Conservation (phyloP, 768 basidiomycete genomes). For the Suillus sp. region DNA sequence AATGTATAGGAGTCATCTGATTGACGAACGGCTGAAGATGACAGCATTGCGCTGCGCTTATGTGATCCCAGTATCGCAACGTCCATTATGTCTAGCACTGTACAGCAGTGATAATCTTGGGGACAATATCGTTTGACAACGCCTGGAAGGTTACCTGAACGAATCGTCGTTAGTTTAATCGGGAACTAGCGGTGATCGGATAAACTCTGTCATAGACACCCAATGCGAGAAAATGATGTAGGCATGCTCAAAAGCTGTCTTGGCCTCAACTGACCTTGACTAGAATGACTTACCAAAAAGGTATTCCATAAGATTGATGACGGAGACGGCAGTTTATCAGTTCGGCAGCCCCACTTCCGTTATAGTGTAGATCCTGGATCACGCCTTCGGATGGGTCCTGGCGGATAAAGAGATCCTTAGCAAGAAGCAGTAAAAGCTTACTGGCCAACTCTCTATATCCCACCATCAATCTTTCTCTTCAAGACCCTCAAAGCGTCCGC, state of each 20-base stretch:
- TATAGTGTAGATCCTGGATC: neutral
- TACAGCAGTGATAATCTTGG: neutral
- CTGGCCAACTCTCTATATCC: slow-evolving; percentile 17
- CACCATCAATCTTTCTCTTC: slow-evolving; percentile 6
- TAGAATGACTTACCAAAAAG: slow-evolving; percentile 15
- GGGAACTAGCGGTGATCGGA: slow-evolving; percentile 1
- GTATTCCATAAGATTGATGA: slow-evolving; percentile 17
- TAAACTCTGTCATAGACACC: slow-evolving; percentile 16
- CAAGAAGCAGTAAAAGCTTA: slow-evolving; percentile 13
- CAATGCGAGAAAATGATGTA: slow-evolving; percentile 20
- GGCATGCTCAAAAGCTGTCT: slow-evolving; percentile 12
- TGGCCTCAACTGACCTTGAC: slow-evolving; percentile 5
- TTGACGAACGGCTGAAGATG: neutral
- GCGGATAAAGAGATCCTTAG: slow-evolving; percentile 15
- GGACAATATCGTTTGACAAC: neutral
- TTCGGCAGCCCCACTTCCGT: slow-evolving; percentile 2
- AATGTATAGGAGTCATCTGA: slow-evolving; percentile 19
- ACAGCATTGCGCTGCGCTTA: slow-evolving; percentile 22
- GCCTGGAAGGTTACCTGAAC: neutral
- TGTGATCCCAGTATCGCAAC: slow-evolving; percentile 18
- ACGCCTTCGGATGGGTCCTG: neutral
- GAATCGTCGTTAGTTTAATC: neutral
- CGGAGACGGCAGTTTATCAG: slow-evolving; percentile 15
- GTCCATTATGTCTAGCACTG: slow-evolving; percentile 18
- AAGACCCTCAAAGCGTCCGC: neutral